A percentile compares a stretch with the other conserved stretches of the same genome.
These are phyloP conservation scores for Circinella umbellata DNA, from an alignment of 371 early-diverging fungal genomes.

Conservation along the genomic window DNA sequence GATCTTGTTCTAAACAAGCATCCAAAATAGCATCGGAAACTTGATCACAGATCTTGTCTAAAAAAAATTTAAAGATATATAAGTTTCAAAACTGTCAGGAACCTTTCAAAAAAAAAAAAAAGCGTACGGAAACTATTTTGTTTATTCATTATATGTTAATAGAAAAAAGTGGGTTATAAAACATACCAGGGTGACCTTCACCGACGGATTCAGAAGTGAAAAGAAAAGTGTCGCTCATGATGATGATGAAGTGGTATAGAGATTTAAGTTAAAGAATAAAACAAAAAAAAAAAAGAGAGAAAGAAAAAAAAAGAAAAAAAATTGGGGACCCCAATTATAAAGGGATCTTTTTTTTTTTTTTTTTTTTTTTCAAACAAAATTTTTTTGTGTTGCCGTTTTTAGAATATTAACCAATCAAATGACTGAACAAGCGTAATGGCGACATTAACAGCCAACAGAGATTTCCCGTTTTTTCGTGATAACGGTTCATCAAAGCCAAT, in stretches of 20 bases:
- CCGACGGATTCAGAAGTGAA: conserved; percentile 99
- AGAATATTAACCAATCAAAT: conserved; percentile 9
- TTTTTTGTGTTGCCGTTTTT: conserved; percentile 7
- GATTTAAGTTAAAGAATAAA: neutral
- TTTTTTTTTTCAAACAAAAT: neutral
- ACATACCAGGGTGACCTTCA: conserved; percentile 96
- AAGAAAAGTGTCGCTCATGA: conserved; percentile 77
- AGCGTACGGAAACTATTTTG: neutral
- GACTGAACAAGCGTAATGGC: conserved; percentile 4
- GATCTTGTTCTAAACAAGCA: conserved; percentile 96
- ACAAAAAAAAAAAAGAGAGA: conserved; percentile 6
- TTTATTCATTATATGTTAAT: too few species aligned
- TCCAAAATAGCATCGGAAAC: conserved; percentile 98
- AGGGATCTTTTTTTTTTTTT: too few species aligned
- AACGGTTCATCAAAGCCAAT: neutral
- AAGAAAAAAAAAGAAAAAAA: conserved; percentile 5
- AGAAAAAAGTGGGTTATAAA: too few species aligned
- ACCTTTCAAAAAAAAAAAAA: neutral
- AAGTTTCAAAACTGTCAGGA: neutral
- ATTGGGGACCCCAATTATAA: conserved; percentile 2
- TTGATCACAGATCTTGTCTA: conserved; percentile 99
- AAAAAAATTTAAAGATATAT: neutral
- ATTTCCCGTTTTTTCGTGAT: conserved; percentile 3
- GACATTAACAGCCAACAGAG: conserved; percentile 8
- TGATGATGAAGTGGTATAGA: conserved; percentile 13